Conservation (phyloP, 2,329 filamentous ascomycete species). For the Pseudocercospora fuligena region DNA sequence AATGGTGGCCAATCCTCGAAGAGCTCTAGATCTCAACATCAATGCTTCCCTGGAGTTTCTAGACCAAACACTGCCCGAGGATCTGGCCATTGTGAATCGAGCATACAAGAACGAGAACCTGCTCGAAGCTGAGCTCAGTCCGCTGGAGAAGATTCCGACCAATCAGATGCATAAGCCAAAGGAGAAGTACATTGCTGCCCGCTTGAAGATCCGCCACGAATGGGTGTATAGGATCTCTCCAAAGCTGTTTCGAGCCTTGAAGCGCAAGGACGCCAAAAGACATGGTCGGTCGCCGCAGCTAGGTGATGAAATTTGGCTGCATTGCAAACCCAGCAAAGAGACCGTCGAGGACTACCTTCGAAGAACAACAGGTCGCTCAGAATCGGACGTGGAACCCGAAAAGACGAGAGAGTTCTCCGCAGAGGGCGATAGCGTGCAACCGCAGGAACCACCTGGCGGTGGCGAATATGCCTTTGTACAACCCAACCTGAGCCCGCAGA, state of each 20-base stretch:
- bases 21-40: constrained; percentile 68
- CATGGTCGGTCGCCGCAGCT: constrained; percentile 44
- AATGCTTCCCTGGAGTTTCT: constrained; percentile 68
- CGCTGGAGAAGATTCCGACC: constrained; percentile 54
- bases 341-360: constrained; percentile 28
- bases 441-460: background rate
- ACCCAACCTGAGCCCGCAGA: background rate
- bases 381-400: constrained; percentile 1
- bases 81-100: constrained; percentile 54
- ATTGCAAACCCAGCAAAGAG: constrained; percentile 46
- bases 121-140: constrained; percentile 41
- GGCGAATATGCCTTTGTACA: background rate
- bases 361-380: constrained; percentile 17
- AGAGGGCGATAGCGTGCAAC: constrained; percentile 3
- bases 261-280: constrained; percentile 42
- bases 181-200: constrained; percentile 62
- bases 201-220: constrained; percentile 64
- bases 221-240: constrained; percentile 56
- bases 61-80: constrained; percentile 55
- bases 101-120: constrained; percentile 60
- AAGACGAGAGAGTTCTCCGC: constrained; percentile 4
- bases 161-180: constrained; percentile 57
- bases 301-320: constrained; percentile 60
- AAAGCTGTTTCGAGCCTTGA: constrained; percentile 49
- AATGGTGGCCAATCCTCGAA: constrained; percentile 65